These are phyloP conservation scores for Monilinia vaccinii-corymbosi DNA, from an alignment of 2,329 filamentous ascomycete genomes.

Conservation along the genomic window DNA sequence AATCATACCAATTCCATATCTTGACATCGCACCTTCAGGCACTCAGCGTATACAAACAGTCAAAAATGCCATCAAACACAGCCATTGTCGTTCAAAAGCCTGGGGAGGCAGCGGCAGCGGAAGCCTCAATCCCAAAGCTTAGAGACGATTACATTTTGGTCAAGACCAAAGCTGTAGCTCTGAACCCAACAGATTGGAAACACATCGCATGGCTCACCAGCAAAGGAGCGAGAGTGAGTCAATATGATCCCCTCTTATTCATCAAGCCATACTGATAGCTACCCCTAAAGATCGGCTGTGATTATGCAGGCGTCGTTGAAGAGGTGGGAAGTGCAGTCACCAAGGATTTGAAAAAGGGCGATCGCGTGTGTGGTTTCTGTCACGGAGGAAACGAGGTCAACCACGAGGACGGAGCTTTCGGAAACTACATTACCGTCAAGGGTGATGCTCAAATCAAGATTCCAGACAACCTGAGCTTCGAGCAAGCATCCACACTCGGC, in stretches of 20 bases:
- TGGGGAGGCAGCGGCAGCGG: conserved; percentile 17
- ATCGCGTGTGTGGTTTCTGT: conserved; percentile 36
- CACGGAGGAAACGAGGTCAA: conserved; percentile 33
- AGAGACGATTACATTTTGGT: conserved; percentile 28
- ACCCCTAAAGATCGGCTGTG: conserved; percentile 32
- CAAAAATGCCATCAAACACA: conserved; percentile 20
- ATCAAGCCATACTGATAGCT: background rate
- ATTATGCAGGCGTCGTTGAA: conserved; percentile 40
- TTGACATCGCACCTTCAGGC: background rate
- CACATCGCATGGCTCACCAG: conserved; percentile 22
- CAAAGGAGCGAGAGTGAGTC: conserved; percentile 17
- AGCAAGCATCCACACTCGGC: conserved; percentile 35
- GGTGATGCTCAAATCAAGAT: conserved; percentile 36
- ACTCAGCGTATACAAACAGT: background rate
- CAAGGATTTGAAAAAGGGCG: conserved; percentile 37
- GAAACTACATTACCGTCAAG: conserved; percentile 26
- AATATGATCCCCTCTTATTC: background rate
- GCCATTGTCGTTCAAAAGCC: conserved; percentile 22
- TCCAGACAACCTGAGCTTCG: conserved; percentile 37
- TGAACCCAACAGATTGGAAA: conserved; percentile 30
- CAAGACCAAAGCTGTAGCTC: conserved; percentile 25
- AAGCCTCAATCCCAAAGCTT: conserved; percentile 23
- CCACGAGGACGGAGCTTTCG: conserved; percentile 35
- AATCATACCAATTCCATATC: background rate
- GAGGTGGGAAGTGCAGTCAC: conserved; percentile 37